These are phyloP conservation scores for Corymbia maculata DNA, from an alignment of 345 rosid genomes.

Conservation along the genomic window DNA sequence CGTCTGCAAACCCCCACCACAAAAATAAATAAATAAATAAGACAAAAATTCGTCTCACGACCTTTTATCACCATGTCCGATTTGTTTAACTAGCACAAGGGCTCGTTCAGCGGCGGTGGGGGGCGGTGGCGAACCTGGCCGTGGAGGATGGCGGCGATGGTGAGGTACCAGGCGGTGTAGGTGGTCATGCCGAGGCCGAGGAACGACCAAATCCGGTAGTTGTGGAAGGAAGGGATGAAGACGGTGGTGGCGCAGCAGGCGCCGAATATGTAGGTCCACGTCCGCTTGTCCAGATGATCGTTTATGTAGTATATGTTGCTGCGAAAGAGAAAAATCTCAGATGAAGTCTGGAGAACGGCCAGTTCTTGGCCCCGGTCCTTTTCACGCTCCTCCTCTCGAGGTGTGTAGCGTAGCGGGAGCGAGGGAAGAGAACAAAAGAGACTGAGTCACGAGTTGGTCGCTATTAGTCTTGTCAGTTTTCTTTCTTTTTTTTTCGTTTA, in stretches of 20 bases:
- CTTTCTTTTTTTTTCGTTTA: not conserved
- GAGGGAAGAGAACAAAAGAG: not conserved
- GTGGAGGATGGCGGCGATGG: slow-evolving; percentile 66
- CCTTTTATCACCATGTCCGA: not conserved
- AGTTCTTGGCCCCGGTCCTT: not conserved
- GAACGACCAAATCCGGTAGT: slow-evolving; percentile 98
- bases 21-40: not conserved
- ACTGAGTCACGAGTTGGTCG: not conserved
- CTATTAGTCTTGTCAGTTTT: not conserved
- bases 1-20: slow-evolving; percentile 13
- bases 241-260: slow-evolving; percentile 99
- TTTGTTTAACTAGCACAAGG: not conserved
- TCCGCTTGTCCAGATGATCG: slow-evolving; percentile 91
- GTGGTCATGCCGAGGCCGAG: slow-evolving; percentile 99
- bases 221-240: slow-evolving; percentile 95
- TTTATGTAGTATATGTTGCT: slow-evolving; percentile 98
- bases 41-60: not conserved
- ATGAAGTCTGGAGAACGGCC: not conserved
- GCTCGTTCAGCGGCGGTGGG: not conserved
- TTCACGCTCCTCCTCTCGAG: not conserved
- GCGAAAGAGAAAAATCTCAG: not conserved
- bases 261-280: slow-evolving; percentile 99
- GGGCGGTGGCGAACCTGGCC: slow-evolving; percentile 53
- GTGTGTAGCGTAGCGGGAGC: not conserved
- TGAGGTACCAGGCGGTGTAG: slow-evolving; percentile 97